Conservation (phyloP, 345 rosid genomes). For the Hirschfeldia incana region DNA sequence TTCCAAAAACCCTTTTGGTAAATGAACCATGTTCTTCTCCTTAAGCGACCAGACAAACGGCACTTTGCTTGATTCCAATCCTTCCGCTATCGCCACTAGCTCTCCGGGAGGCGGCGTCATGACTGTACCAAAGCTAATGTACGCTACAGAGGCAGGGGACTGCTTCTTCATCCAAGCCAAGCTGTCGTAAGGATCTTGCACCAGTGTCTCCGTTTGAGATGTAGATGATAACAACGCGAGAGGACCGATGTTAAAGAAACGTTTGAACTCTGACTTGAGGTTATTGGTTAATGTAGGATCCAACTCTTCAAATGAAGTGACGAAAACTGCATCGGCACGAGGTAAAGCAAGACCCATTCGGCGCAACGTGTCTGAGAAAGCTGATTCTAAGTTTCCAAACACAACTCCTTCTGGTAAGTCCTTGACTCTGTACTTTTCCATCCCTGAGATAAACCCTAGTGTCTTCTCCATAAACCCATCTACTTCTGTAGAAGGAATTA, state of each 20-base stretch:
- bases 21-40: conserved; percentile 17
- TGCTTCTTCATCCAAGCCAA: conserved; percentile 55
- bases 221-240: conserved; percentile 25
- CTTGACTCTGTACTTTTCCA: conserved; percentile 42
- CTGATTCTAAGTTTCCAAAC: conserved; percentile 29
- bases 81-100: conserved; percentile 50
- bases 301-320: conserved; percentile 54
- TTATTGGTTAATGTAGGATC: conserved; percentile 41
- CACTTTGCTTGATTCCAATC: conserved; percentile 45
- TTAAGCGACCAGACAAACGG: conserved; percentile 59
- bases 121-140: conserved; percentile 62
- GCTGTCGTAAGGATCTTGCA: conserved; percentile 47
- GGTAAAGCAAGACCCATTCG: conserved; percentile 45
- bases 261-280: conserved; percentile 41
- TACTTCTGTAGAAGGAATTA: background rate
- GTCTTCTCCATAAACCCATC: conserved; percentile 26
- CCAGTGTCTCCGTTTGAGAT: conserved; percentile 8
- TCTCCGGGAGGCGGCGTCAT: conserved; percentile 43
- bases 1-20: conserved; percentile 44
- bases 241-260: conserved; percentile 43
- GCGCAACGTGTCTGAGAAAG: conserved; percentile 44
- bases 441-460: conserved; percentile 49
- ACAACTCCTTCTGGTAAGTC: conserved; percentile 57
- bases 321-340: conserved; percentile 42
- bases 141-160: conserved; percentile 45